phyloP scores from a whole-genome alignment of 1,284 basidiomycete genomes.

The Melampsora americana region DNA sequence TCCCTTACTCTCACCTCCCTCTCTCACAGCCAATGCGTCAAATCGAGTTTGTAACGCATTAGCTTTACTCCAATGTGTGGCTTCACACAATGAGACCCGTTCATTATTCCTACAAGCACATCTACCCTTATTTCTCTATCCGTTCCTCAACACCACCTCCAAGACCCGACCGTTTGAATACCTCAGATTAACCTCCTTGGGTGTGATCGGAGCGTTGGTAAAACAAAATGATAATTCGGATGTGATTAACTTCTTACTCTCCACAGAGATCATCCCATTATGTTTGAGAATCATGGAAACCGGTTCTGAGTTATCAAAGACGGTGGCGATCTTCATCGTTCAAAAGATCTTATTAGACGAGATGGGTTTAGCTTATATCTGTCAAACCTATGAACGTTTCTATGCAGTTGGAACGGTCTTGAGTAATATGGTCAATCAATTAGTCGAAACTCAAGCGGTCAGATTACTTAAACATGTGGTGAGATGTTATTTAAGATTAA shows the following conservation, averaged over 20 bases:
- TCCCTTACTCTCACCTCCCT: conserved; percentile 89
- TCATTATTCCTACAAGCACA: conserved; percentile 89
- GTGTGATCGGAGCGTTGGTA: conserved; percentile 96
- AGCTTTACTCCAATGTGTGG: conserved; percentile 94
- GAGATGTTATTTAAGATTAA: conserved; percentile 89
- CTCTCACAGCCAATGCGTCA: conserved; percentile 95
- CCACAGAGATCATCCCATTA: conserved; percentile 98
- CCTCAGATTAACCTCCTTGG: conserved; percentile 90
- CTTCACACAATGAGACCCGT: conserved; percentile 87
- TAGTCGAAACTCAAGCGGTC: conserved; percentile 96
- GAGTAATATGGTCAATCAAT: conserved; percentile 95
- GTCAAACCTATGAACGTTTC: conserved; percentile 98
- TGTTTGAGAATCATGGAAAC: conserved; percentile 99
- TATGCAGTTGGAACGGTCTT: conserved; percentile 98
- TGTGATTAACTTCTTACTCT: conserved; percentile 97
- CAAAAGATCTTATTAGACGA: conserved; percentile 99
- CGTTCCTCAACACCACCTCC: conserved; percentile 97
- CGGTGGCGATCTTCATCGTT: conserved; percentile 99
- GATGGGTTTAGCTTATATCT: conserved; percentile 96
- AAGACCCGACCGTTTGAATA: conserved; percentile 99
- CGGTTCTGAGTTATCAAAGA: conserved; percentile 97
- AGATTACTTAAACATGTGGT: conserved; percentile 96
- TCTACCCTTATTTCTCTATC: conserved; percentile 97
- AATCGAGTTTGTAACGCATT: conserved; percentile 99
- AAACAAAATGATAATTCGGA: conserved; percentile 99